These are phyloP conservation scores for Hebeloma cylindrosporum DNA, from an alignment of 768 basidiomycete genomes.

Conservation along the genomic window DNA sequence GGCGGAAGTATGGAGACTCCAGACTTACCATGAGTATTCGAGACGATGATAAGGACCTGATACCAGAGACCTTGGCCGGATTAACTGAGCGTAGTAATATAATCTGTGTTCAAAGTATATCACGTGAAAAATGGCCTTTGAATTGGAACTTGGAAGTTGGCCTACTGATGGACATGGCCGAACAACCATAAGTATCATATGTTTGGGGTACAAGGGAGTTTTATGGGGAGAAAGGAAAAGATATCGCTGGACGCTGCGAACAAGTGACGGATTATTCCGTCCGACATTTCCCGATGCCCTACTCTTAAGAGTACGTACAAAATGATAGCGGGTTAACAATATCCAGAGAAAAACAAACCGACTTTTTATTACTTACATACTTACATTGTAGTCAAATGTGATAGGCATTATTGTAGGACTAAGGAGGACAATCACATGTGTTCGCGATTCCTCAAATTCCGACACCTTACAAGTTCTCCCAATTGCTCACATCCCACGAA, in stretches of 20 bases:
- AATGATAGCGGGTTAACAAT: too few relatives aligned
- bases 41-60: constrained; percentile 36
- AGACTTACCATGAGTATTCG: constrained; percentile 29
- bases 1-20: background rate
- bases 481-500: constrained; percentile 1
- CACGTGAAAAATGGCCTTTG: too few relatives aligned
- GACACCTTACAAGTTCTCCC: constrained; percentile 1
- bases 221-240: background rate
- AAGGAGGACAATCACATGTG: too few relatives aligned
- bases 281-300: constrained; percentile 17
- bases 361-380: too few relatives aligned
- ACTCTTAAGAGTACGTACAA: too few relatives aligned
- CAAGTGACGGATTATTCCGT: constrained; percentile 10
- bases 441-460: background rate
- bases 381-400: too few relatives aligned
- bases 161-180: constrained; percentile 19
- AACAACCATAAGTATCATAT: too few relatives aligned
- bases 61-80: constrained; percentile 14
- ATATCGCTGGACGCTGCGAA: constrained; percentile 2
- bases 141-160: too few relatives aligned
- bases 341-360: too few relatives aligned
- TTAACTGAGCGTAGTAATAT: constrained; percentile 23
- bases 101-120: constrained; percentile 26
- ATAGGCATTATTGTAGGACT: too few relatives aligned
- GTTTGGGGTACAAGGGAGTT: too few relatives aligned